Percentiles rank a stretch among this genome's conserved stretches.
These are phyloP conservation scores for Syncephalastrum racemosum DNA, from an alignment of 371 early-diverging fungal genomes.

Conservation along the genomic window DNA sequence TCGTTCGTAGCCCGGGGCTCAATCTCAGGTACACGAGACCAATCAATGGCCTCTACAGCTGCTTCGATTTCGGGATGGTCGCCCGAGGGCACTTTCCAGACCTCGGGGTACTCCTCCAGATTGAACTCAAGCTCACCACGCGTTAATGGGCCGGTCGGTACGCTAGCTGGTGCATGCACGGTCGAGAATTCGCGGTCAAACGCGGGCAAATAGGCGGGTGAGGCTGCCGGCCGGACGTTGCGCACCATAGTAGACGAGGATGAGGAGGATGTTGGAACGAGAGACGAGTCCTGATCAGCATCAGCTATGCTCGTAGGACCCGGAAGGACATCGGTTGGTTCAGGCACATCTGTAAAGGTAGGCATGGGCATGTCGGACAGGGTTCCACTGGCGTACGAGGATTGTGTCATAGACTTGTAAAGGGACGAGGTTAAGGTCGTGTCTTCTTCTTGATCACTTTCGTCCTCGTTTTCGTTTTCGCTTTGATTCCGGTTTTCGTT, in stretches of 20 bases:
- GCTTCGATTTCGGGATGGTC: slow-evolving; percentile 35
- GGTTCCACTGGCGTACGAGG: too few relatives aligned
- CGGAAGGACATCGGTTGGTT: too few relatives aligned
- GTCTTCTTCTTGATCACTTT: too few relatives aligned
- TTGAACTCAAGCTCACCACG: slow-evolving; percentile 13
- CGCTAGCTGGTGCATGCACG: neutral
- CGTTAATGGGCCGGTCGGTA: slow-evolving; percentile 20
- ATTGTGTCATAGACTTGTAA: too few relatives aligned
- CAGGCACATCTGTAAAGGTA: too few relatives aligned
- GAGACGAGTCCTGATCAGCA: too few relatives aligned
- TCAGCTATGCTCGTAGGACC: too few relatives aligned
- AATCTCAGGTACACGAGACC: slow-evolving; percentile 41
- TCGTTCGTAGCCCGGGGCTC: slow-evolving; percentile 21
- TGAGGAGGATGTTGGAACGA: too few relatives aligned
- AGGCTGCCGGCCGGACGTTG: slow-evolving; percentile 9
- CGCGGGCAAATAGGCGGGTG: slow-evolving; percentile 14
- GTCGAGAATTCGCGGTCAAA: slow-evolving; percentile 9
- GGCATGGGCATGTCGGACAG: too few relatives aligned
- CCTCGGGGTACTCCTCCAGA: slow-evolving; percentile 18
- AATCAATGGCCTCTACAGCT: slow-evolving; percentile 40
- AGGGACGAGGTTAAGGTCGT: too few relatives aligned
- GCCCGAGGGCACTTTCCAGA: slow-evolving; percentile 22
- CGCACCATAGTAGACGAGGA: neutral
- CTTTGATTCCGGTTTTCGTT: too few relatives aligned
- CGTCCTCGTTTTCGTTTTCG: too few relatives aligned